Evolutionary conservation across 108 stramenopile genomes (phyloP), one percentile per base, ranked within the genome.

Genomic region (Skeletonema marinoi): DNA sequence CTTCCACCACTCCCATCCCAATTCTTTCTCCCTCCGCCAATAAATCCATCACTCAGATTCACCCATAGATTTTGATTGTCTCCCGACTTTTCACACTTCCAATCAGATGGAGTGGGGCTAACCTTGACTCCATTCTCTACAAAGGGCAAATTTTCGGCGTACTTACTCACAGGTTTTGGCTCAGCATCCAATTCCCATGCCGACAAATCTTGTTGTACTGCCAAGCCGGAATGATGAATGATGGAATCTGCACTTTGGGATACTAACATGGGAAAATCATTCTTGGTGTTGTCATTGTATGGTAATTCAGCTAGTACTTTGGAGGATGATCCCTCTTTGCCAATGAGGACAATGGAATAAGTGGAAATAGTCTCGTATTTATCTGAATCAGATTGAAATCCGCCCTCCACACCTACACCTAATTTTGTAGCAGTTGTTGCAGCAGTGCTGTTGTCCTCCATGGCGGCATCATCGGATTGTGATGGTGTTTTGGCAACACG

Each of bases 1-100:
- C 95, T 88, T 10, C 99, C 99, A 32, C 97, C 98, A 54, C 91
- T 86, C 12, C 98, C 99, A 73, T 98, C 98, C 98, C 98, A 98
- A 83, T 99, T 95, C 80, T 95, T 95, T 32, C 99, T 85, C 11
- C 98, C 99, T 17, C 98, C 98, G 6, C 98, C 98, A 77, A 99
- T 95, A 83, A 90, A 98, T 9, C 99, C 98, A 67, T 96, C 96
- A 32, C 86, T 88, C 10, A 99, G 89, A 83, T 99, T 99, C 44
- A 99, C 80, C 99, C 99, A 99, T 21, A 99, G 75, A 89, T 99
- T 98, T 51, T 97, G 96, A 4, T 78, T 89, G 58, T 78, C 89
- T 5, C 88, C 90, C 19, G 78, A 78, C 63, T 88, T 78, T 75
- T 94, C 88, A 71, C 92, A 92, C 78, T 87, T 92, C 94, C 97